Evolutionary conservation across 2,329 filamentous ascomycete species (phyloP).

Genomic region (Pyrenochaeta sp.): DNA sequence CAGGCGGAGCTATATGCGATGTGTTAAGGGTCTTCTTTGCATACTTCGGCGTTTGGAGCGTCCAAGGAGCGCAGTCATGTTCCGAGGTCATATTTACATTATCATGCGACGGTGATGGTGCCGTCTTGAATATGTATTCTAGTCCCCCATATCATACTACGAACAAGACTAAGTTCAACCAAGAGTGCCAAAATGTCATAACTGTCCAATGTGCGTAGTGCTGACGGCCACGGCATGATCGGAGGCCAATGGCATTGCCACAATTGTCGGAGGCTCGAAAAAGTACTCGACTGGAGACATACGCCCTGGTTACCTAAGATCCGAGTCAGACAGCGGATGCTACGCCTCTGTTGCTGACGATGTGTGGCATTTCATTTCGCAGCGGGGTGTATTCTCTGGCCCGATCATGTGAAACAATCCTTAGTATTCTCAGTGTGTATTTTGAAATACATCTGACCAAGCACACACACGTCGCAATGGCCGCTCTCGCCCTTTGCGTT

Average conservation of each 20-base stretch:
- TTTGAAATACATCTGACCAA: not conserved
- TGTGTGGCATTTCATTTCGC: conserved; percentile 5
- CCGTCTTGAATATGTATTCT: no score
- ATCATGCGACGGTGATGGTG: no score
- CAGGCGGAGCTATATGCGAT: not conserved
- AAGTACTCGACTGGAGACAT: conserved; percentile 1
- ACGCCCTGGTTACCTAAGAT: conserved; percentile 1
- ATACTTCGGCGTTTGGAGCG: conserved; percentile 11
- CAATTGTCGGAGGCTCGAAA: not conserved
- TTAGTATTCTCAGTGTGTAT: no score
- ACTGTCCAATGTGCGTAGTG: no score
- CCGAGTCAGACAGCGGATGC: conserved; percentile 5
- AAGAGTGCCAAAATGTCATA: no score
- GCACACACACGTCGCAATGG: no score
- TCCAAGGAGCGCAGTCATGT: not conserved
- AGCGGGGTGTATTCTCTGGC: not conserved
- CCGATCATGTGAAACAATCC: no score
- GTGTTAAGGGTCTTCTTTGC: conserved; percentile 6
- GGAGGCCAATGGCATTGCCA: not conserved
- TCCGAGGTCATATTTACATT: not conserved
- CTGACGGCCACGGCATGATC: not conserved
- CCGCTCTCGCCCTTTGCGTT: no score
- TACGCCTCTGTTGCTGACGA: conserved; percentile 6
- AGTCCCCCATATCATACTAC: no score
- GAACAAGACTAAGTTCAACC: no score